Evolutionary conservation across 2,329 filamentous ascomycete species (phyloP).

Genomic region (Penicillium sp.): DNA sequence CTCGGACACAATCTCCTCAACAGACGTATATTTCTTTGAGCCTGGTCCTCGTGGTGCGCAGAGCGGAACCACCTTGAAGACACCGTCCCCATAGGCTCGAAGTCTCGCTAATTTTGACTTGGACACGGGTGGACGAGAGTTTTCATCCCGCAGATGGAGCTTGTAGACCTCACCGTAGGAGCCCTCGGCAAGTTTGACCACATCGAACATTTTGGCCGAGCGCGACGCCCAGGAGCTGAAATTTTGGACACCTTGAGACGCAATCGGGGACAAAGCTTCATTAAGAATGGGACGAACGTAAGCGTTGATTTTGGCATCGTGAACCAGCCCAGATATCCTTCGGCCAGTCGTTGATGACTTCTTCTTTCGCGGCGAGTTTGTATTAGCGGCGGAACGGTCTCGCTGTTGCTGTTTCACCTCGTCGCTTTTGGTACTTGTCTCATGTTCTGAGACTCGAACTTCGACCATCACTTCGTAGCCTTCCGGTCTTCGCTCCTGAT

Average conservation of each 20-base stretch:
- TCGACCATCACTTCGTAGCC: constrained; percentile 24
- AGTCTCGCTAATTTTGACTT: constrained; percentile 35
- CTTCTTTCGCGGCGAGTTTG: constrained; percentile 11
- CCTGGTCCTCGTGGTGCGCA: constrained; percentile 37
- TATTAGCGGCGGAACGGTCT: neutral
- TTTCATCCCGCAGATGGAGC: constrained; percentile 39
- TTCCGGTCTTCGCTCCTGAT: constrained; percentile 3
- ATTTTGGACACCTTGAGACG: constrained; percentile 33
- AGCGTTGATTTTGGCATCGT: constrained; percentile 28
- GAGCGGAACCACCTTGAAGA: constrained; percentile 47
- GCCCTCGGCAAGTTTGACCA: constrained; percentile 60
- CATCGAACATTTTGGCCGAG: constrained; percentile 35
- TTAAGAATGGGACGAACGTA: constrained; percentile 35
- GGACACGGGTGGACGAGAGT: constrained; percentile 30
- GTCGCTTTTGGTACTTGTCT: neutral
- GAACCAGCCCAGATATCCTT: constrained; percentile 29
- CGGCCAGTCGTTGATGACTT: constrained; percentile 15
- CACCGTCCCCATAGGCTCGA: constrained; percentile 37
- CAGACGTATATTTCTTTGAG: constrained; percentile 39
- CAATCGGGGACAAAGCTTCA: constrained; percentile 32
- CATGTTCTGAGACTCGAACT: constrained; percentile 20
- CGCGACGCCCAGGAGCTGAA: constrained; percentile 37
- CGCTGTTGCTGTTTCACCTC: neutral
- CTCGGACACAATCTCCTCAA: constrained; percentile 47
- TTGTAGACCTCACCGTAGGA: constrained; percentile 63